Evolutionary conservation across 176 grass and related monocot species (phyloP).

Genomic region (Areca catechu): DNA sequence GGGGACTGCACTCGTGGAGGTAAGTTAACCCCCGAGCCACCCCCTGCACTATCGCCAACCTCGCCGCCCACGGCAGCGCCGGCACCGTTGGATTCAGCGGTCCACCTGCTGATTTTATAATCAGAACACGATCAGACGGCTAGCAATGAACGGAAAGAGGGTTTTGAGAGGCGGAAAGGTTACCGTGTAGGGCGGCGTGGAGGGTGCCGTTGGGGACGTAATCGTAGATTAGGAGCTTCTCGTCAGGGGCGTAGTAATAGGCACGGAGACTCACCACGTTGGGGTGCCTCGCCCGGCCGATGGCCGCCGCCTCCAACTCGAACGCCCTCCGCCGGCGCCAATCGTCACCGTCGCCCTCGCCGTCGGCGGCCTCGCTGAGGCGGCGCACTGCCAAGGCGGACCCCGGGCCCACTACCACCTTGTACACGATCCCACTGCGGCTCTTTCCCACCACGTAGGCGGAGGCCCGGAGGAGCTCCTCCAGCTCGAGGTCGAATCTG

Average conservation of each 20-base stretch:
- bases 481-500: conserved; percentile 79
- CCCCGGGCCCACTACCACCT: conserved; percentile 48
- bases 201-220: conserved; percentile 85
- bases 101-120: conserved; percentile 30
- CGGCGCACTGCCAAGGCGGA: conserved; percentile 64
- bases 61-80: conserved; percentile 52
- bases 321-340: conserved; percentile 75
- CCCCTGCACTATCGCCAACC: conserved; percentile 73
- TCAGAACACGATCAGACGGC: conserved; percentile 7
- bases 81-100: conserved; percentile 40
- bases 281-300: conserved; percentile 64
- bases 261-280: conserved; percentile 82
- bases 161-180: not conserved
- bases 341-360: conserved; percentile 14
- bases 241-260: conserved; percentile 96
- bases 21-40: conserved; percentile 56
- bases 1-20: conserved; percentile 85
- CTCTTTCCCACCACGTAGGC: conserved; percentile 94
- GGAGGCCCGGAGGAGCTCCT: conserved; percentile 84
- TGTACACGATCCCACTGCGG: conserved; percentile 82
- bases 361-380: conserved; percentile 79
- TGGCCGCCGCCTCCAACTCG: conserved; percentile 61
- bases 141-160: not conserved
- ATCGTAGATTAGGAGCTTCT: conserved; percentile 97
- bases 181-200: conserved; percentile 87